Evolutionary conservation across 495 filamentous ascomycete genomes (phyloP), one percentile per base, ranked within the genome.

Genomic region (Corynascus novoguineensis): DNA sequence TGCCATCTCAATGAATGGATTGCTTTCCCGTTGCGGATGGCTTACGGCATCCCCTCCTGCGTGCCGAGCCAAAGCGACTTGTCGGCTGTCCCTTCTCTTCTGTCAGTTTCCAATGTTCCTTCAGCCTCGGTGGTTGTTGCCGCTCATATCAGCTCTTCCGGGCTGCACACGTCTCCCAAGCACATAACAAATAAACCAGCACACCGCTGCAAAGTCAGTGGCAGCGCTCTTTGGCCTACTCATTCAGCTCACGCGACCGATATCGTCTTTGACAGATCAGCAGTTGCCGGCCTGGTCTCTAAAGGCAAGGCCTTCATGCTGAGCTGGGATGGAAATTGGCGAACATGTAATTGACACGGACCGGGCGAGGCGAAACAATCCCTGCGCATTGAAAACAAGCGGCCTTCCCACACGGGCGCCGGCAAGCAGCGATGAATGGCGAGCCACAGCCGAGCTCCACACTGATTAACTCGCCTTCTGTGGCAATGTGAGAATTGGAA

Each of bases 51-150:
- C 64, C 50, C 31, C 32, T n/a, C 38, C 37, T 58, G 35, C 28
- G 55, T 17, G 25, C 40, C 49, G 10, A 22, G 4, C 21, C 6
- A 37, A 14, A 31, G 41, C 5, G 14, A 15, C 44, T 8, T 62
- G 50, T 48, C 55, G 57, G 60, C 15, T 42, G 57, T 66, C 65
- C 61, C 54, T 66, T 48, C 17, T 15, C 57, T 70, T 70, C 68
- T 63, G 35, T 68, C 45, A 56, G 61, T 47, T 70, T 70, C 68
- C n/a, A n/a, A n/a, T 24, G 40, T 46, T 37, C 41, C 37, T 47
- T 55, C 64, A 64, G 59, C 64, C 62, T 15, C 53, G 53, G 40
- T 25, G 34, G 14, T 29, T 28, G 52, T 59, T 59, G 57, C 57
- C 63, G 60, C 22, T 48, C 27, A 61, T 47, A 58, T n/a, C 50